Conservation (phyloP, 371 early-diverging fungal species). For the Coemansia sp. region DNA sequence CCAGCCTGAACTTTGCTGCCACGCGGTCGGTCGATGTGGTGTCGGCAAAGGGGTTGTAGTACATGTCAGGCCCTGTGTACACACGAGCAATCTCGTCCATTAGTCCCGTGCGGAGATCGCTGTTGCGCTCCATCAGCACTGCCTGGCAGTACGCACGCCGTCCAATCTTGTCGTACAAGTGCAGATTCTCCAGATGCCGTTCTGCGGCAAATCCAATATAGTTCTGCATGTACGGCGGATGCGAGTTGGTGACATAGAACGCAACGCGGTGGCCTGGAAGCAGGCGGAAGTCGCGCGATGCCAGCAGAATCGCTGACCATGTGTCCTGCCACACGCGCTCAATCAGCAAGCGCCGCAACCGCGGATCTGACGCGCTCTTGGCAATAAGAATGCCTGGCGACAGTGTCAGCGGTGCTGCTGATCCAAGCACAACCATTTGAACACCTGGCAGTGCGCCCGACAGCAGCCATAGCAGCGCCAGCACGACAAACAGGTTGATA, state of each 20-base stretch:
- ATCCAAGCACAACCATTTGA: constrained; percentile 16
- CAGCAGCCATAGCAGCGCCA: constrained; percentile 22
- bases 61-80: constrained; percentile 63
- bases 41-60: constrained; percentile 54
- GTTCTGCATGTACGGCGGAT: constrained; percentile 62
- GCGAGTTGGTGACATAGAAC: constrained; percentile 39
- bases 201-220: constrained; percentile 61
- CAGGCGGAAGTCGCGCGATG: constrained; percentile 57
- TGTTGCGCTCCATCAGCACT: constrained; percentile 33
- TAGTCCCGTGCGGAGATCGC: constrained; percentile 26
- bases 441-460: constrained; percentile 31
- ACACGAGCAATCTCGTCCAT: constrained; percentile 49
- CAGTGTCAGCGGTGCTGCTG: constrained; percentile 37
- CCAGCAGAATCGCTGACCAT: constrained; percentile 60
- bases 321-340: constrained; percentile 64
- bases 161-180: constrained; percentile 58
- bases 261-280: constrained; percentile 53
- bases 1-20: constrained; percentile 11
- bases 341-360: constrained; percentile 45
- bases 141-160: constrained; percentile 54
- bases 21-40: not conserved
- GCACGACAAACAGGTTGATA: constrained; percentile 12
- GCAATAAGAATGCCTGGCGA: constrained; percentile 52
- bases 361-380: constrained; percentile 35
- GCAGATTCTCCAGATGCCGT: constrained; percentile 62